A percentile compares a stretch with the other conserved stretches of the same genome.
Conservation (phyloP, 805 yeast genomes). For the Alloascoidea africana region DNA sequence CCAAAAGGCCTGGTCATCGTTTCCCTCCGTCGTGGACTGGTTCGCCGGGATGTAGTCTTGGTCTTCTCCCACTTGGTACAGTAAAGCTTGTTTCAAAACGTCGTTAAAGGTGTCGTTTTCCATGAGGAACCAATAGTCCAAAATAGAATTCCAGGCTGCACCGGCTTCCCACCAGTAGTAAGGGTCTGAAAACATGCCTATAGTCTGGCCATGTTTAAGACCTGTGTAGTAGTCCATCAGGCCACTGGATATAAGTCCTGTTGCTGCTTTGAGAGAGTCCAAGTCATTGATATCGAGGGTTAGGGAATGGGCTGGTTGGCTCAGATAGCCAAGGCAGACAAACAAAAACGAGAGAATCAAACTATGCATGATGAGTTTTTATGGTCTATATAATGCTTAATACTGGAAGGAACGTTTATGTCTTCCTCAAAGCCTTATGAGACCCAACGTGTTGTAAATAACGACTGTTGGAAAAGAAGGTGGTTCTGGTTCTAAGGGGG, state of each 20-base stretch:
- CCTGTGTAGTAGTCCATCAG: slow-evolving; percentile 60
- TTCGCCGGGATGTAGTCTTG: slow-evolving; percentile 75
- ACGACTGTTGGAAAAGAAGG: no score
- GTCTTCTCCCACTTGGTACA: slow-evolving; percentile 59
- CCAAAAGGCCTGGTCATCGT: slow-evolving; percentile 98
- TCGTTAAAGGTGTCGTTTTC: slow-evolving; percentile 54
- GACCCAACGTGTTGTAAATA: no score
- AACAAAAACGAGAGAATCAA: slow-evolving; percentile 9
- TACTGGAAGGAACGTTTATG: no score
- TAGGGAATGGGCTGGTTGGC: no score
- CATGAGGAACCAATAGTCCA: slow-evolving; percentile 63
- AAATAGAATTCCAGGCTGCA: slow-evolving; percentile 79
- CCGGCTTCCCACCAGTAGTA: slow-evolving; percentile 99
- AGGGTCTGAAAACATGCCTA: slow-evolving; percentile 80
- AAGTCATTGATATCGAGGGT: slow-evolving; percentile 18
- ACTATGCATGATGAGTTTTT: no score
- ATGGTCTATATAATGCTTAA: no score
- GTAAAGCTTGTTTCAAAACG: slow-evolving; percentile 42
- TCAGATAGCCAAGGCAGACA: slow-evolving; percentile 15
- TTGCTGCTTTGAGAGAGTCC: slow-evolving; percentile 34
- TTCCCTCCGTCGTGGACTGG: slow-evolving; percentile 89
- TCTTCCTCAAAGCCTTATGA: no score
- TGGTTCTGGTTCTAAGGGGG: no score
- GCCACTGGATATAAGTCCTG: slow-evolving; percentile 41
- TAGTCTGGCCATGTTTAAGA: slow-evolving; percentile 47